Evolutionary conservation across 1,139 yeast genomes (phyloP), one percentile per base, ranked within the genome.

Genomic region (Eremothecium coryli): DNA sequence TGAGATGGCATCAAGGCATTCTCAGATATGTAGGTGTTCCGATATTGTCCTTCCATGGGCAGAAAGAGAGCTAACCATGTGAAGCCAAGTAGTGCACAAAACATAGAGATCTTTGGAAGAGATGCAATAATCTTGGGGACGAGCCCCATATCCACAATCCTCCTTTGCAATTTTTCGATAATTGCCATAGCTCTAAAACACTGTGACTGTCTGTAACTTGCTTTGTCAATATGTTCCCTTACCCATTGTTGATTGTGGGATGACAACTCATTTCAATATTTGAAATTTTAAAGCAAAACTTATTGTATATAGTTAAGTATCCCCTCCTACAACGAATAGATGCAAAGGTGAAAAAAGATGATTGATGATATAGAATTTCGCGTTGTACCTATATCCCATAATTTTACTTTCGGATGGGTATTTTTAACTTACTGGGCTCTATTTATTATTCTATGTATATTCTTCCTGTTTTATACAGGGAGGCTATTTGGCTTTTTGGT

Each of bases 1-100:
- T 90, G 97, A 0, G 93, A 88, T 9, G 98, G 97, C 82, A 93
- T 78, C 56, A 93, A 66, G 23, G 99, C 99, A 60, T 90, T 93
- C 55, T 93, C 99, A 6, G 94, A 81, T 14, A 88, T 82, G 54
- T 90, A 90, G 5, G 95, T 84, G 45, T 68, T 64, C 37, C 96
- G 66, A 53, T 66, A 85, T 54, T 82, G 84, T 15, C 95, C 97
- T 26, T 81, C 81, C 48, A 77, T 46, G 0, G 98, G 96, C 35
- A 84, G 64, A 18, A 65, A 50, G 5, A 66, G 56, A n/a, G 73
- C 59, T 30, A 90, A 62, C 84, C 94, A 80, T 0, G 63, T 59
- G 3, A 82, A 49, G 25, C 94, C 85, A 13, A 70, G 56, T 1
- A 82, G 11, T 0, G 81, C 71, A 21, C 80, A 60, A 3, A 78